These are phyloP conservation scores for Suillus ampliporus DNA, from an alignment of 768 basidiomycete species.

Conservation along the genomic window DNA sequence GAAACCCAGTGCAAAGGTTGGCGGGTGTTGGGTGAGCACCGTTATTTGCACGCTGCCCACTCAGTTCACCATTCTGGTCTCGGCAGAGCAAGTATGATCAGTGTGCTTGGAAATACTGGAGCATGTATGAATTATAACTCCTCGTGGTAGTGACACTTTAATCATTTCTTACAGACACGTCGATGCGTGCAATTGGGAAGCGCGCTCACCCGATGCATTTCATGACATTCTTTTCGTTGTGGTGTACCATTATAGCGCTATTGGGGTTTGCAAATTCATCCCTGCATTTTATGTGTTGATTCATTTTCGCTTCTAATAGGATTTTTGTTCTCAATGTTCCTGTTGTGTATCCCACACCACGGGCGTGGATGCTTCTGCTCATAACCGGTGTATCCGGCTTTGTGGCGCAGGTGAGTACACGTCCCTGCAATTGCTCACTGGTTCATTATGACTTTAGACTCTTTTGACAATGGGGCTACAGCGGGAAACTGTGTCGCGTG, in stretches of 20 bases:
- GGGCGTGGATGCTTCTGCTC: constrained; percentile 20
- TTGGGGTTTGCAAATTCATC: background rate
- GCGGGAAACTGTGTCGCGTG: constrained; percentile 66
- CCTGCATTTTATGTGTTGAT: background rate
- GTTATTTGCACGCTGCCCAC: background rate
- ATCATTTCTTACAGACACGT: constrained; percentile 43
- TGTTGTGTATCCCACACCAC: constrained; percentile 21
- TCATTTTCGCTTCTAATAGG: constrained; percentile 9
- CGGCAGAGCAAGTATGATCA: constrained; percentile 61
- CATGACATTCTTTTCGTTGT: constrained; percentile 66
- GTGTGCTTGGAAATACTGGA: constrained; percentile 49
- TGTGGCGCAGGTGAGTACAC: constrained; percentile 19
- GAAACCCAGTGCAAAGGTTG: constrained; percentile 47
- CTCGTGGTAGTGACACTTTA: background rate
- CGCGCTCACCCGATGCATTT: constrained; percentile 78
- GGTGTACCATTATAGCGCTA: constrained; percentile 46
- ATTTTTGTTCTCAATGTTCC: constrained; percentile 14
- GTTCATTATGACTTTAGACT: constrained; percentile 37
- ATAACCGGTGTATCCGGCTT: constrained; percentile 19
- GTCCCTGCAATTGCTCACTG: background rate
- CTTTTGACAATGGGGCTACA: constrained; percentile 67
- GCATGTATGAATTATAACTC: constrained; percentile 47
- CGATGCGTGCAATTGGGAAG: constrained; percentile 72
- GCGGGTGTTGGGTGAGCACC: constrained; percentile 59
- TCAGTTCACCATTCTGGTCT: constrained; percentile 1